Evolutionary conservation across 768 basidiomycete genomes (phyloP).

Genomic region (Tulasnella sp.): DNA sequence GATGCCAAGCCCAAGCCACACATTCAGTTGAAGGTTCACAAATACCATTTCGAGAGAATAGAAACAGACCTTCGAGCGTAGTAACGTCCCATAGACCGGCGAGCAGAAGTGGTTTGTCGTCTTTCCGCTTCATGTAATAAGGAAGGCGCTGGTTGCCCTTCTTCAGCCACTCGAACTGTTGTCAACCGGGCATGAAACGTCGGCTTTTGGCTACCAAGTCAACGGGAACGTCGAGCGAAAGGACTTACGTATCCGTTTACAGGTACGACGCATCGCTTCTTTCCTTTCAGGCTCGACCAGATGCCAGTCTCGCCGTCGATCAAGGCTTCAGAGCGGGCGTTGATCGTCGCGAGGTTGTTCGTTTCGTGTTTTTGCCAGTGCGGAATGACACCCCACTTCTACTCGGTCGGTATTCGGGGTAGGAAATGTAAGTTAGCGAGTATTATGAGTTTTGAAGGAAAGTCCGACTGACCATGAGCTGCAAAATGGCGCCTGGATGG

Average conservation of each 20-base stretch:
- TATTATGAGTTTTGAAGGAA: constrained; percentile 48
- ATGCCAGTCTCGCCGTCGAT: constrained; percentile 64
- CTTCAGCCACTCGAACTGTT: constrained; percentile 89
- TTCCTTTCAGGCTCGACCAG: constrained; percentile 80
- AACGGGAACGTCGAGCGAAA: neutral
- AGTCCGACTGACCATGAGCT: constrained; percentile 58
- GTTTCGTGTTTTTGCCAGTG: constrained; percentile 79
- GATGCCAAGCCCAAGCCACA: neutral
- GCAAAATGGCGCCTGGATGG: constrained; percentile 32
- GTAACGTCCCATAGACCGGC: constrained; percentile 83
- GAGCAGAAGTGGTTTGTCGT: constrained; percentile 66
- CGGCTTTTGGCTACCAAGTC: neutral
- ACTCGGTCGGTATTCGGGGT: neutral
- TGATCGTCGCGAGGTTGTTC: constrained; percentile 74
- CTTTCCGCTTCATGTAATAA: constrained; percentile 70
- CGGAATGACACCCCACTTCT: constrained; percentile 79
- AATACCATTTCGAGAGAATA: neutral
- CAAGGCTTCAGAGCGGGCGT: constrained; percentile 82
- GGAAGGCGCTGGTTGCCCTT: constrained; percentile 77
- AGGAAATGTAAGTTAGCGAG: neutral
- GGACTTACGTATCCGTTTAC: constrained; percentile 60
- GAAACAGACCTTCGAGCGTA: constrained; percentile 54
- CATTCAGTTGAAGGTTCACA: neutral
- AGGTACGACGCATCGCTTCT: constrained; percentile 79
- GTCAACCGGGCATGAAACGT: neutral